These are phyloP conservation scores for Madurella fahalii DNA, from an alignment of 2,329 filamentous ascomycete species.

Conservation along the genomic window DNA sequence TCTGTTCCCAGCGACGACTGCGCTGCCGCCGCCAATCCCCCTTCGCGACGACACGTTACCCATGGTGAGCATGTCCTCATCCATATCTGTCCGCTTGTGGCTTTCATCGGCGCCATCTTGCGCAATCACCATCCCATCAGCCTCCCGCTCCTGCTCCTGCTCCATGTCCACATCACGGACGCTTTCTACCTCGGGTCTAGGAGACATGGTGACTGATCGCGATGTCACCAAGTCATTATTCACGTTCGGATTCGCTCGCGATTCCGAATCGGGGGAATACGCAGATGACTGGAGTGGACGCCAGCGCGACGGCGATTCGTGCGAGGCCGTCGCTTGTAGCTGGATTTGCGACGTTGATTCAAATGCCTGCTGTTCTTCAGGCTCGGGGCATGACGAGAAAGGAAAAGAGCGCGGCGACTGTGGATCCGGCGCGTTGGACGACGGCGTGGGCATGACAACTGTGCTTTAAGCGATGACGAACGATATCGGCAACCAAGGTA, in stretches of 20 bases:
- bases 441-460: conserved; percentile 43
- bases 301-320: conserved; percentile 26
- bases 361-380: conserved; percentile 18
- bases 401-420: conserved; percentile 33
- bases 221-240: conserved; percentile 30
- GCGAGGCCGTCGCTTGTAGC: conserved; percentile 30
- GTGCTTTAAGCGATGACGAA: not conserved
- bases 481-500: conserved; percentile 1
- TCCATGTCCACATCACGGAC: conserved; percentile 15
- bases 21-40: not conserved
- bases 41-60: conserved; percentile 2
- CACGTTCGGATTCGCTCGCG: not conserved
- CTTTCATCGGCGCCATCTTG: conserved; percentile 21
- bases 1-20: not conserved
- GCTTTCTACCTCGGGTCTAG: conserved; percentile 34
- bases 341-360: conserved; percentile 1
- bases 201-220: conserved; percentile 42
- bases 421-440: conserved; percentile 38
- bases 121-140: conserved; percentile 16
- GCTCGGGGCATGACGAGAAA: conserved; percentile 28
- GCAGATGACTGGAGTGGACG: conserved; percentile 15
- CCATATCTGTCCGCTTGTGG: conserved; percentile 28
- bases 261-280: conserved; percentile 9
- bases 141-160: conserved; percentile 16
- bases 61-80: conserved; percentile 21